A percentile compares a stretch with the other conserved stretches of the same genome.
These are phyloP conservation scores for Xylaria sp. DNA, from an alignment of 2,329 filamentous ascomycete species.

Conservation along the genomic window DNA sequence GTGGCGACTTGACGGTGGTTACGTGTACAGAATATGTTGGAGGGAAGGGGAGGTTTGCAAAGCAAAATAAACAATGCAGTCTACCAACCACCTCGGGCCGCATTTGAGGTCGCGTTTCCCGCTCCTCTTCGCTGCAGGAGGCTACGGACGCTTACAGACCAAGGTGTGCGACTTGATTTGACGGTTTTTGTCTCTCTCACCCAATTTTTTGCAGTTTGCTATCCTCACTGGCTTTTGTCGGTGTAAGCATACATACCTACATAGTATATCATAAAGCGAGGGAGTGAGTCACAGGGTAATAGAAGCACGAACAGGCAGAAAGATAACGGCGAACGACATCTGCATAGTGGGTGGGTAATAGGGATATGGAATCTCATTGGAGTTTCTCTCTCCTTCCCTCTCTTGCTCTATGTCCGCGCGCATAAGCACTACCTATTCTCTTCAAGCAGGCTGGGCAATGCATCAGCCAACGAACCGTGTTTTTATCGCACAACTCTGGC, in stretches of 20 bases:
- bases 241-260: constrained; percentile 15
- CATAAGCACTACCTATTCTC: constrained; percentile 26
- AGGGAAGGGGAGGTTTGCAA: not conserved
- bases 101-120: constrained; percentile 34
- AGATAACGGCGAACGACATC: constrained; percentile 17
- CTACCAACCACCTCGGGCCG: constrained; percentile 28
- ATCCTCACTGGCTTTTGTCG: constrained; percentile 6
- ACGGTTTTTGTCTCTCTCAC: not conserved
- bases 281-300: constrained; percentile 22
- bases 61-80: constrained; percentile 15
- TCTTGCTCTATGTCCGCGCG: constrained; percentile 15
- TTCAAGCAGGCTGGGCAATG: constrained; percentile 21
- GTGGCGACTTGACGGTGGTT: not conserved
- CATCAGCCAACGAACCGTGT: constrained; percentile 25
- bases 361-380: constrained; percentile 33
- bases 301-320: constrained; percentile 20
- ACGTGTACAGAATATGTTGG: constrained; percentile 17
- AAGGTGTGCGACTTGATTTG: constrained; percentile 25
- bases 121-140: constrained; percentile 31
- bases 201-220: not conserved
- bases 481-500: constrained; percentile 13
- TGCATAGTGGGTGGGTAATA: constrained; percentile 17
- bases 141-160: constrained; percentile 28
- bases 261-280: not conserved
- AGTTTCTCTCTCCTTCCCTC: constrained; percentile 15